Conservation (phyloP, 192 early-diverging fungal genomes). For the Coemansia aciculifera region DNA sequence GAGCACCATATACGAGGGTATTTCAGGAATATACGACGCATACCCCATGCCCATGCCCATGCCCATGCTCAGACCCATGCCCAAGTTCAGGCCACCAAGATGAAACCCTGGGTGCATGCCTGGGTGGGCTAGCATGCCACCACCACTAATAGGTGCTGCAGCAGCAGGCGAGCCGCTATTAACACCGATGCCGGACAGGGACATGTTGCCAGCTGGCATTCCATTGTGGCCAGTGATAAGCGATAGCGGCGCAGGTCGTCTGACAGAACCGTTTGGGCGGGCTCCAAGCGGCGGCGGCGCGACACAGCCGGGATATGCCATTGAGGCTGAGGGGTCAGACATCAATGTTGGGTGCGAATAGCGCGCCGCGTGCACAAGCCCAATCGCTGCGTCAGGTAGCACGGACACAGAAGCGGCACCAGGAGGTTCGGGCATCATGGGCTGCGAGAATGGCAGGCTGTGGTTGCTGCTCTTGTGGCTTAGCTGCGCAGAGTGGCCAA, state of each 20-base stretch:
- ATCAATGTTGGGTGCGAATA: background rate
- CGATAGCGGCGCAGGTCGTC: slow-evolving; percentile 41
- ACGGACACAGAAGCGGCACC: background rate
- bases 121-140: background rate
- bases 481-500: background rate
- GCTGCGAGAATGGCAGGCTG: background rate
- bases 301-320: slow-evolving; percentile 3
- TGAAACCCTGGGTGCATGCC: background rate
- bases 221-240: slow-evolving; percentile 19
- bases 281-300: slow-evolving; percentile 3
- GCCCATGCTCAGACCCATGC: slow-evolving; percentile 12
- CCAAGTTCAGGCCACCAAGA: slow-evolving; percentile 10
- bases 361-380: background rate
- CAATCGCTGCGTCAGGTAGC: background rate
- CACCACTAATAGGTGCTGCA: background rate
- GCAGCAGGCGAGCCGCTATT: background rate
- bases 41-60: slow-evolving; percentile 20
- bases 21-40: slow-evolving; percentile 35
- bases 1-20: slow-evolving; percentile 50
- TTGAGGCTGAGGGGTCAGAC: background rate
- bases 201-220: background rate
- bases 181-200: background rate
- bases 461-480: slow-evolving; percentile 8
- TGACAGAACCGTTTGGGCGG: slow-evolving; percentile 6
- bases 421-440: background rate